phyloP scores from a whole-genome alignment of 2,329 filamentous ascomycete species.

The Colletotrichum sp. region DNA sequence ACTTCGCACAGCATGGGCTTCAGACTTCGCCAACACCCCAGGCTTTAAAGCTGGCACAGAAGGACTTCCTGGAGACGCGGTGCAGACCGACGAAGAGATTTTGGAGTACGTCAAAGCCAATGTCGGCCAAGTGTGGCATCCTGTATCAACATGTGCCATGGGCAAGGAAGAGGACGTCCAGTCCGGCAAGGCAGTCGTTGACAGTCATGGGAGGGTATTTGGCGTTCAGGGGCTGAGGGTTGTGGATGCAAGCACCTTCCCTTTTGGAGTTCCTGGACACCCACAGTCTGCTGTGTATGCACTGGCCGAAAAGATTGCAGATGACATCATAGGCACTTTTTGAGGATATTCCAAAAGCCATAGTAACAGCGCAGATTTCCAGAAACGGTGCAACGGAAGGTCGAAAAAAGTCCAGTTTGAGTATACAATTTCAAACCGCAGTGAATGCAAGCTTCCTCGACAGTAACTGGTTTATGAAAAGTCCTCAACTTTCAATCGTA shows the following conservation, averaged over 20 bases:
- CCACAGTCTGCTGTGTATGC: constrained; percentile 26
- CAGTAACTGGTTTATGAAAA: too few relatives aligned
- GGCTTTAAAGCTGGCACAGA: constrained; percentile 37
- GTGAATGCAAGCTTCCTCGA: too few relatives aligned
- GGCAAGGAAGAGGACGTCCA: constrained; percentile 51
- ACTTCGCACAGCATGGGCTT: constrained; percentile 38
- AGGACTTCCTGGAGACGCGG: constrained; percentile 37
- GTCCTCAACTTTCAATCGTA: too few relatives aligned
- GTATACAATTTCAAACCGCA: too few relatives aligned
- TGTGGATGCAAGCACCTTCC: constrained; percentile 29
- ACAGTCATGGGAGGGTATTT: constrained; percentile 29
- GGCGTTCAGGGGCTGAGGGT: constrained; percentile 25
- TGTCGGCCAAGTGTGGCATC: constrained; percentile 57
- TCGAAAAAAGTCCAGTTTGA: too few relatives aligned
- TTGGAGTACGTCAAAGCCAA: constrained; percentile 31
- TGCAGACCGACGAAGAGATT: constrained; percentile 47
- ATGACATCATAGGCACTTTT: constrained; percentile 22
- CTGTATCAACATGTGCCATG: constrained; percentile 58
- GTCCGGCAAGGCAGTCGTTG: constrained; percentile 56
- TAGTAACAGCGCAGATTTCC: too few relatives aligned
- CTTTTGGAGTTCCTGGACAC: constrained; percentile 28
- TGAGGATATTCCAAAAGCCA: too few relatives aligned
- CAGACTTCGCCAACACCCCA: constrained; percentile 26
- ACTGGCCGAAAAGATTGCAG: constrained; percentile 28
- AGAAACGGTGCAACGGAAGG: too few relatives aligned